Percentiles rank a stretch among this genome's conserved stretches.
These are phyloP conservation scores for Daldinia childiae DNA, from an alignment of 495 filamentous ascomycete species.

Conservation along the genomic window DNA sequence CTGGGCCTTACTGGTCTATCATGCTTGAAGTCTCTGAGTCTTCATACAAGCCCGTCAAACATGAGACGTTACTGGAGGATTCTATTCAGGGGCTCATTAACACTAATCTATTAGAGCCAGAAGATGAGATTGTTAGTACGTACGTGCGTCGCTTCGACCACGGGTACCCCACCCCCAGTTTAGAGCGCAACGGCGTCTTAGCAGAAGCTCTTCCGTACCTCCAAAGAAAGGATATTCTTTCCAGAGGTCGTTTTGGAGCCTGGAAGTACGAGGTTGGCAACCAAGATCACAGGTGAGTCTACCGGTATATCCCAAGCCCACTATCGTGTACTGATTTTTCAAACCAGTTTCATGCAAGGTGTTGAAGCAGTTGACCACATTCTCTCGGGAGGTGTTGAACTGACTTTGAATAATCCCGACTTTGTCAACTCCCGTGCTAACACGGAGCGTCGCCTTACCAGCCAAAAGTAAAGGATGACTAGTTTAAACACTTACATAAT, in stretches of 20 bases:
- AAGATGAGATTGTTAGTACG: neutral
- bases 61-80: neutral
- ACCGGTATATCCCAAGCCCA: neutral
- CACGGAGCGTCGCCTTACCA: neutral
- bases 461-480: neutral
- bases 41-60: neutral
- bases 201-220: neutral
- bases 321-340: neutral
- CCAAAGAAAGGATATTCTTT: neutral
- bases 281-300: neutral
- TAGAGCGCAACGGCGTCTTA: neutral
- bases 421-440: slow-evolving; percentile 3
- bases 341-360: neutral
- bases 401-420: slow-evolving; percentile 31
- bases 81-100: neutral
- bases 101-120: neutral
- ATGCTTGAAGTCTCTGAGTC: neutral
- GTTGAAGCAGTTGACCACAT: slow-evolving; percentile 2
- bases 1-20: neutral
- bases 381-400: slow-evolving; percentile 20
- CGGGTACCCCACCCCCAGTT: neutral
- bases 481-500: neutral
- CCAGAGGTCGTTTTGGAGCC: neutral
- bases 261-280: neutral
- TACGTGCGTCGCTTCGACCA: neutral